phyloP scores from a whole-genome alignment of 106 monocot species.

The Triglochin maritima region DNA sequence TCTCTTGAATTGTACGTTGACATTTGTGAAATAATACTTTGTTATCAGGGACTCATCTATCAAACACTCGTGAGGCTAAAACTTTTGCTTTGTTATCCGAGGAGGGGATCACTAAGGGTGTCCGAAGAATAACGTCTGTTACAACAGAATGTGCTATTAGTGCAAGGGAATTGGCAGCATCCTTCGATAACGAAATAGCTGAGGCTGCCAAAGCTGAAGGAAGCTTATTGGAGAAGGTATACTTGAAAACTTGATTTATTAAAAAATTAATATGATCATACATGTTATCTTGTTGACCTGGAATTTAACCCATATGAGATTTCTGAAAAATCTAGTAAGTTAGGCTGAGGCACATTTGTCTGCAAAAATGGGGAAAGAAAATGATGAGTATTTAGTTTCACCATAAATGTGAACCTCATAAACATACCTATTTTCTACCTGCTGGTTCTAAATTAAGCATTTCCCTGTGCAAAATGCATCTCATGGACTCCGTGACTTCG shows the following conservation, averaged over 20 bases:
- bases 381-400: too few species aligned
- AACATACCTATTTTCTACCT: too few species aligned
- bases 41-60: conserved; percentile 75
- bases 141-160: conserved; percentile 65
- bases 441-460: too few species aligned
- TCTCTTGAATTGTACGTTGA: background rate
- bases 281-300: background rate
- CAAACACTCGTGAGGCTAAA: conserved; percentile 89
- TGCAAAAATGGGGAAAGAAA: background rate
- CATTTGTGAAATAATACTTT: background rate
- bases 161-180: conserved; percentile 51
- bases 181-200: conserved; percentile 57
- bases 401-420: too few species aligned
- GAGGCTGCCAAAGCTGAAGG: conserved; percentile 48
- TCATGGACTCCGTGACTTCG: too few species aligned
- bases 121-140: conserved; percentile 86
- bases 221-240: conserved; percentile 68
- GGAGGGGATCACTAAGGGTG: conserved; percentile 96
- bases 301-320: background rate
- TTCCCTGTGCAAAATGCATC: too few species aligned
- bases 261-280: background rate
- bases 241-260: background rate
- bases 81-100: conserved; percentile 93
- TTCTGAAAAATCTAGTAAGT: too few species aligned
- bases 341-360: too few species aligned